Base-by-base conservation (phyloP, 305 asterid species). In the Fraxinus sp. region DNA sequence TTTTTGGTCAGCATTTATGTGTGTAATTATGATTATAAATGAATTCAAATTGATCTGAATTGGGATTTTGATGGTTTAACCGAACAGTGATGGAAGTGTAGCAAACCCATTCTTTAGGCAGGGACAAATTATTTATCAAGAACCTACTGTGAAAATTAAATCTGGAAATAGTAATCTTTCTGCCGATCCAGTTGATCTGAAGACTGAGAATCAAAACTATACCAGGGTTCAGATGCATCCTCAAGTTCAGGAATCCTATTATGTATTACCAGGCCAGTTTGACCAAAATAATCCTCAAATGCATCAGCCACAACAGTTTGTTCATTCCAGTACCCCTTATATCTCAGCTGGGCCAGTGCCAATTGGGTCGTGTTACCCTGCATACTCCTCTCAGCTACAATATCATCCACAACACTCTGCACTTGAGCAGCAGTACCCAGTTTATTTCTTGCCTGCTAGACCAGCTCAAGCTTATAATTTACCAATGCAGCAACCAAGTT, bases 281-380 rank as follows among this genome's bases (percentile, higher is more conserved):
- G 96, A 95, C 75, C 98, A 90, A 36, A 86, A 64, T 33, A 97
- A 92, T 75, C 94, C 92, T 46, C 98, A 91, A 73, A 52, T 91
- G 86, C 97, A 90, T 84, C 98, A 93, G 33, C 91, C 87, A 4
- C 98, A 91, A 57, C 99, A 94, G 33, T 94, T 83, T 81, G 85
- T 95, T 80, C 98, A 93, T 79, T 81, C 96, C 0, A 90, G 93
- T 5, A 80, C 88, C 35, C 97, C 93, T 30, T 91, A 87, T 84
- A 85, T 93, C 37, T 92, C 97, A 11, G 86, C 94, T 0, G 95
- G 97, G 13, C 88, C 93, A 24, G 81, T 93, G 83, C 97, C 97
- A 0, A 80, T 90, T 9, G 30, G 89, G 3, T 85, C 93, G 33
- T 92, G 89, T 83, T 94, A 94, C 90, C 90, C 91, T 46, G 20